Evolutionary conservation across 1,139 yeast species (phyloP).

Genomic region (Pichia sp.): DNA sequence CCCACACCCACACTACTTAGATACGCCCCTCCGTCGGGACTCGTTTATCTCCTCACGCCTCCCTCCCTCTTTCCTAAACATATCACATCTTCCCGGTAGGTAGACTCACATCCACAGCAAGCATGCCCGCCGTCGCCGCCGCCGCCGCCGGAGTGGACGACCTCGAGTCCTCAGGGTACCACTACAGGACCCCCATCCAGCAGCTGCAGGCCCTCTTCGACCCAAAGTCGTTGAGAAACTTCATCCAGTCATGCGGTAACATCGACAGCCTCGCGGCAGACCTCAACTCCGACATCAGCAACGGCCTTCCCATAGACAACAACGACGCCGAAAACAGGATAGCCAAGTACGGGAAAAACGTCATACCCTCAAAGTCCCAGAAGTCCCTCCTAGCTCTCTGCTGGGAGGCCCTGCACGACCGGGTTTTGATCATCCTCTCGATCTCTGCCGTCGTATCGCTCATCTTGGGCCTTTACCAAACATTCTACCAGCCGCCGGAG

Average conservation of each 20-base stretch:
- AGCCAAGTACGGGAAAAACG: conserved; percentile 60
- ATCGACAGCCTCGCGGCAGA: conserved; percentile 30
- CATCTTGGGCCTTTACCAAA: conserved; percentile 87
- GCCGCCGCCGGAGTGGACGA: conserved; percentile 2
- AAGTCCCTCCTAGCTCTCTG: conserved; percentile 68
- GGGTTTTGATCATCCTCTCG: conserved; percentile 76
- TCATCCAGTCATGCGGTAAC: conserved; percentile 38
- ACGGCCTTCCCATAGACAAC: conserved; percentile 44
- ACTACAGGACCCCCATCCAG: conserved; percentile 23
- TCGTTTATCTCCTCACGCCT: too few species aligned
- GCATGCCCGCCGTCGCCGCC: not conserved
- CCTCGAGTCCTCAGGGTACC: conserved; percentile 13
- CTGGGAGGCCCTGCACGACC: conserved; percentile 85
- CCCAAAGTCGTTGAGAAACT: conserved; percentile 45
- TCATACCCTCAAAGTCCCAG: conserved; percentile 62
- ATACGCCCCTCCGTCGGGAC: not conserved
- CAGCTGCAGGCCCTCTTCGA: conserved; percentile 46
- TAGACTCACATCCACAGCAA: not conserved
- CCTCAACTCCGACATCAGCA: conserved; percentile 39
- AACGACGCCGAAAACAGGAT: conserved; percentile 37
- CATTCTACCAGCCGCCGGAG: conserved; percentile 78
- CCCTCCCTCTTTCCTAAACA: too few species aligned
- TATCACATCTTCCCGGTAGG: not conserved
- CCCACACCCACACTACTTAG: not conserved
- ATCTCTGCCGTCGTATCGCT: conserved; percentile 86